phyloP scores from a whole-genome alignment of 352 stramenopile genomes.

The Globisporangium splendens region DNA sequence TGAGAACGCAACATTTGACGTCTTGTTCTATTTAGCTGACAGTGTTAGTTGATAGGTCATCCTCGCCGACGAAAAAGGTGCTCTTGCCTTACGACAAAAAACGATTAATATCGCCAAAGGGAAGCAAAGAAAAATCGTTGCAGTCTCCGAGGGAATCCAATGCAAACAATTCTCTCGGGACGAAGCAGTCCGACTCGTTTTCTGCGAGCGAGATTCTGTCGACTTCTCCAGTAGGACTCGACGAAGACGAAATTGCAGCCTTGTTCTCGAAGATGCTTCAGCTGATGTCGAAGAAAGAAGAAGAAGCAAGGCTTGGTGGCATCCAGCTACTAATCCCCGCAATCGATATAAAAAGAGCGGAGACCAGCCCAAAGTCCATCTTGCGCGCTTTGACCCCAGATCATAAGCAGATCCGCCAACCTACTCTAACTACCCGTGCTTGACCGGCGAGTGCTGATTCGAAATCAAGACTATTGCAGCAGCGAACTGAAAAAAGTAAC shows the following conservation, averaged over 20 bases:
- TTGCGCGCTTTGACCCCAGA: slow-evolving; percentile 9
- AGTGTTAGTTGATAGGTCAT: too few relatives aligned
- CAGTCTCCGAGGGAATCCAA: background rate
- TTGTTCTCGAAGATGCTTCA: slow-evolving; percentile 36
- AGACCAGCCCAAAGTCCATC: background rate
- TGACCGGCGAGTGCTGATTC: slow-evolving; percentile 20
- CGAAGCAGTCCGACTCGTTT: background rate
- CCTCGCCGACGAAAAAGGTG: too few relatives aligned
- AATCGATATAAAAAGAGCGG: too few relatives aligned
- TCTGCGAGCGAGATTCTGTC: background rate
- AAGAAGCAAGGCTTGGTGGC: background rate
- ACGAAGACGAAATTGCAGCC: slow-evolving; percentile 17
- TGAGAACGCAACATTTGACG: too few relatives aligned
- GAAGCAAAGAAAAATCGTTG: too few relatives aligned
- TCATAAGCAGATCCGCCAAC: background rate
- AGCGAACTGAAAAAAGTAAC: background rate
- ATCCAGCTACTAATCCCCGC: too few relatives aligned
- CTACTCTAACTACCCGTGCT: background rate
- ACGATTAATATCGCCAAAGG: too few relatives aligned
- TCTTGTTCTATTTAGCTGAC: too few relatives aligned
- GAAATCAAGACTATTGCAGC: slow-evolving; percentile 8
- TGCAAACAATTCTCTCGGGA: background rate
- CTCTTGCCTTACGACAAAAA: too few relatives aligned
- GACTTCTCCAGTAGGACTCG: background rate
- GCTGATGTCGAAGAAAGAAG: slow-evolving; percentile 20